Evolutionary conservation across 805 yeast species (phyloP).

Genomic region (Ogataea paradorogensis): DNA sequence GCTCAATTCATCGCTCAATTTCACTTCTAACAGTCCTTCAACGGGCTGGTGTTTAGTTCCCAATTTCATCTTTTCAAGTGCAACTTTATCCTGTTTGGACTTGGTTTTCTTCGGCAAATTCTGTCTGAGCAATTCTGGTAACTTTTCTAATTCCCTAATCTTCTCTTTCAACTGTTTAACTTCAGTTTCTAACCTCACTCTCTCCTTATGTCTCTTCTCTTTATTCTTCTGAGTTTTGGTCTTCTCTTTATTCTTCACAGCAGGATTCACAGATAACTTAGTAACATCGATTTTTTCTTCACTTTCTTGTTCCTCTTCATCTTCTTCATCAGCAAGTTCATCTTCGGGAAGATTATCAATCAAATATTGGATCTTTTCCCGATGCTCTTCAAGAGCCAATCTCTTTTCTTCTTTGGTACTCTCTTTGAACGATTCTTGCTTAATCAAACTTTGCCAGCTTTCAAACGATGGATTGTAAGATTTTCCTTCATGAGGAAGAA

Average conservation of each 20-base stretch:
- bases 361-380: constrained; percentile 59
- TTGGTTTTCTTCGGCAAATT: constrained; percentile 6
- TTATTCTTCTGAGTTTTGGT: constrained; percentile 75
- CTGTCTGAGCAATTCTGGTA: constrained; percentile 40
- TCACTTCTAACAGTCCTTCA: constrained; percentile 61
- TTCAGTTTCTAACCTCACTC: constrained; percentile 51
- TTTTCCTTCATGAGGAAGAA: constrained; percentile 76
- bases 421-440: constrained; percentile 63
- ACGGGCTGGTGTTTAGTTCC: constrained; percentile 43
- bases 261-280: constrained; percentile 67
- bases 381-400: constrained; percentile 58
- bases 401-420: constrained; percentile 64
- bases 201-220: constrained; percentile 60
- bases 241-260: constrained; percentile 66
- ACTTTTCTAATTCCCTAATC: constrained; percentile 54
- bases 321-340: constrained; percentile 46
- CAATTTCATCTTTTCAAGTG: constrained; percentile 35
- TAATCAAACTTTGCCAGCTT: constrained; percentile 74
- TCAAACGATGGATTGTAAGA: constrained; percentile 89
- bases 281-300: constrained; percentile 35
- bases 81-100: constrained; percentile 20
- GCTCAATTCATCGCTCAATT: constrained; percentile 82
- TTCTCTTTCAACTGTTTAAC: constrained; percentile 55
- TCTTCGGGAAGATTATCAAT: constrained; percentile 61
- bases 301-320: constrained; percentile 35